A percentile compares a stretch with the other conserved stretches of the same genome.
These are phyloP conservation scores for Hygrocybe punicea DNA, from an alignment of 768 basidiomycete species.

Conservation along the genomic window DNA sequence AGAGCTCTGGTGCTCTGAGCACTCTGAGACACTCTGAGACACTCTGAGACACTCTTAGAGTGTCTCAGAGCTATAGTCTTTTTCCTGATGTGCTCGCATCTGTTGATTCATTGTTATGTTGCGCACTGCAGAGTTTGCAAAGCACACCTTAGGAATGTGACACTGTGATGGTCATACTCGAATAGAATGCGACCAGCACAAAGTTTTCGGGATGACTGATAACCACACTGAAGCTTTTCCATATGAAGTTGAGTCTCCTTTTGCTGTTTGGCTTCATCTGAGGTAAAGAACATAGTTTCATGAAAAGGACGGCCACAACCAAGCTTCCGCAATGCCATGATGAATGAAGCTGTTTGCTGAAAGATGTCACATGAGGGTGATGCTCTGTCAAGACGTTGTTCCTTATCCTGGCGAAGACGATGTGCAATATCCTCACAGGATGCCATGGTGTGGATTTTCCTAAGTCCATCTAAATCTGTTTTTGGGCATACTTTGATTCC, in stretches of 20 bases:
- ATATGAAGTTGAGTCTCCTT: neutral
- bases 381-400: neutral
- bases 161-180: neutral
- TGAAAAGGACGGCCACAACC: neutral
- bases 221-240: slow-evolving; percentile 3
- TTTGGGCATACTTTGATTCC: slow-evolving; percentile 18
- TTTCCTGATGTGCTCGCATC: too few relatives aligned
- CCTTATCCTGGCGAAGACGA: neutral
- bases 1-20: too few relatives aligned
- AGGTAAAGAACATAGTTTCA: neutral
- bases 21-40: too few relatives aligned
- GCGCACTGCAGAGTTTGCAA: neutral
- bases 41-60: too few relatives aligned
- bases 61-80: too few relatives aligned
- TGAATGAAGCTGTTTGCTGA: neutral
- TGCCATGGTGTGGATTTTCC: slow-evolving; percentile 9
- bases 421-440: slow-evolving; percentile 6
- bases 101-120: neutral
- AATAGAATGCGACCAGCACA: slow-evolving; percentile 7
- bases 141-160: slow-evolving; percentile 1
- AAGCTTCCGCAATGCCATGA: slow-evolving; percentile 1
- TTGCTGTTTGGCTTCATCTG: neutral
- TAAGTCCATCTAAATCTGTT: slow-evolving; percentile 5
- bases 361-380: slow-evolving; percentile 2
- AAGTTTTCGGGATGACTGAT: neutral